These are phyloP conservation scores for Nicotiana benthamiana DNA, from an alignment of 257 asterid species.

Conservation along the genomic window DNA sequence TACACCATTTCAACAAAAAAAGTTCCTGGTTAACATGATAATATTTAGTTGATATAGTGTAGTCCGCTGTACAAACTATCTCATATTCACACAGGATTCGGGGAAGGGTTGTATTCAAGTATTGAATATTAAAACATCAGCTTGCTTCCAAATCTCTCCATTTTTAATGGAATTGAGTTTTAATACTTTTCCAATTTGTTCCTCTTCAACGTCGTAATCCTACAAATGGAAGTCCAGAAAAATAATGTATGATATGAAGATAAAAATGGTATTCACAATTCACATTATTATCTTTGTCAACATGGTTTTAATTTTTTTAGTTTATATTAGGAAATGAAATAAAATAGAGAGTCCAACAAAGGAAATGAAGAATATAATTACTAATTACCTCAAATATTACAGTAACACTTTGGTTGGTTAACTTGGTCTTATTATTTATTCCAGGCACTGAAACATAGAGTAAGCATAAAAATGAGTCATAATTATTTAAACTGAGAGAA, in stretches of 20 bases:
- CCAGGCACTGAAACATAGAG: conserved; percentile 16
- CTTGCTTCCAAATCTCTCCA: conserved; percentile 42
- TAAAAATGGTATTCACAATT: too few relatives aligned
- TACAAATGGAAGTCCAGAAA: conserved; percentile 7
- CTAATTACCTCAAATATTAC: conserved; percentile 4
- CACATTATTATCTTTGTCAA: too few relatives aligned
- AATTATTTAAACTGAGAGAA: conserved; percentile 19
- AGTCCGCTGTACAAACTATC: too few relatives aligned
- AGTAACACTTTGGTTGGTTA: conserved; percentile 6
- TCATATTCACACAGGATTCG: too few relatives aligned
- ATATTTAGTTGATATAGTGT: too few relatives aligned
- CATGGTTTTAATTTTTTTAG: background rate
- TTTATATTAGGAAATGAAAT: background rate
- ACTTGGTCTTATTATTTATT: background rate
- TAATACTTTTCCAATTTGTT: conserved; percentile 31
- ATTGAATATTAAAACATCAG: conserved; percentile 52
- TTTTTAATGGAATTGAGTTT: conserved; percentile 39
- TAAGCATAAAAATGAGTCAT: conserved; percentile 21
- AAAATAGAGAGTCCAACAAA: background rate
- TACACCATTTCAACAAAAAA: background rate
- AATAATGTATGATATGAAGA: too few relatives aligned
- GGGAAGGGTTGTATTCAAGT: too few relatives aligned
- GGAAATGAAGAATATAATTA: background rate
- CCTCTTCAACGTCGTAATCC: conserved; percentile 32
- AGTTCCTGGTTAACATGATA: too few relatives aligned